Evolutionary conservation across 371 early-diverging fungal species (phyloP).

Genomic region (Capillidium heterosporum): DNA sequence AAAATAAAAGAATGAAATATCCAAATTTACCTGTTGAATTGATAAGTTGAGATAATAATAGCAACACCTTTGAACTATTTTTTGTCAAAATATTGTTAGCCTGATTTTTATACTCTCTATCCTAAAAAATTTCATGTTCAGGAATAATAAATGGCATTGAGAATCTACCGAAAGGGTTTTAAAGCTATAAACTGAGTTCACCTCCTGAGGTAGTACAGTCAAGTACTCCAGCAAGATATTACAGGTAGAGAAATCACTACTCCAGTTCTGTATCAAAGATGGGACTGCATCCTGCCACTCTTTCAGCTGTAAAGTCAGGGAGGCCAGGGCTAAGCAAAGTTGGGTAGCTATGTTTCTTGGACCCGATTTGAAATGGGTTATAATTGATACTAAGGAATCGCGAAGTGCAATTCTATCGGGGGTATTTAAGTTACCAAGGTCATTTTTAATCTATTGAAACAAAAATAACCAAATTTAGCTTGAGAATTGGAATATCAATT

Average conservation of each 20-base stretch:
- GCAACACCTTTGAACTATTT: conserved; percentile 39
- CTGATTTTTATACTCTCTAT: conserved; percentile 36
- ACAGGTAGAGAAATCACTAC: conserved; percentile 29
- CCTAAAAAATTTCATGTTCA: conserved; percentile 17
- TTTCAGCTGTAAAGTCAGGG: conserved; percentile 60
- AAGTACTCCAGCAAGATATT: conserved; percentile 57
- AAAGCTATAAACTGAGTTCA: conserved; percentile 41
- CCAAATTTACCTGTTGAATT: conserved; percentile 34
- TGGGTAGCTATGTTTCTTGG: conserved; percentile 54
- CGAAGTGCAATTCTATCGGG: conserved; percentile 42
- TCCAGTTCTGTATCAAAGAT: conserved; percentile 40
- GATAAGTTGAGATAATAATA: conserved; percentile 38
- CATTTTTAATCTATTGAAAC: conserved; percentile 42
- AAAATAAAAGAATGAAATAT: background rate
- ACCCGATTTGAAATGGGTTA: conserved; percentile 27
- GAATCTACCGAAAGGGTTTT: background rate
- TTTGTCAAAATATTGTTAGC: conserved; percentile 35
- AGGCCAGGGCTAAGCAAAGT: conserved; percentile 68
- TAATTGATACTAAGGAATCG: conserved; percentile 53
- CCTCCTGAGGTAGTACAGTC: conserved; percentile 75
- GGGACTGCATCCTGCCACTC: conserved; percentile 67
- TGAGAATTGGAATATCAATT: conserved; percentile 2
- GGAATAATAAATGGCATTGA: background rate
- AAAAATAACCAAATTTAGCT: background rate
- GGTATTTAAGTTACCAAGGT: conserved; percentile 52